Base-by-base conservation (phyloP, 805 yeast species). In the Blastobotrys mokoenaii region DNA sequence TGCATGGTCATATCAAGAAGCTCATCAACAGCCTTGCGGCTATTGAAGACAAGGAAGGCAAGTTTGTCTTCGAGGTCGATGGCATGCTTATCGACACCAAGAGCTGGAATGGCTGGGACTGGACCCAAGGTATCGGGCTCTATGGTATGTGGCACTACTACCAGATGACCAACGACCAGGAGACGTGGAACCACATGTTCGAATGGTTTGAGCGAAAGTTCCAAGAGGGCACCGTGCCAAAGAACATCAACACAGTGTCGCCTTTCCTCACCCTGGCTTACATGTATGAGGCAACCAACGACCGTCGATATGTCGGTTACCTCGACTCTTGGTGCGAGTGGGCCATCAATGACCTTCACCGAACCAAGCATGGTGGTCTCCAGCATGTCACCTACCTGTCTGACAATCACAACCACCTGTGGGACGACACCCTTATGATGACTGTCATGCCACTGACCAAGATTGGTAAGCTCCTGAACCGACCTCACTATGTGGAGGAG, bases 41-140 rank as follows among this genome's bases (percentile, higher is more conserved):
- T 46, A 63, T 62, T 48, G 51, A 54, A 37, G 69, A 64, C 48
- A 58, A 56, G 10, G 54, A 63, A 2, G 68, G 68, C 2, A 49
- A 55, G 40, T 62, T 61, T 41, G 47, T 64, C 8, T 52, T 64
- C 53, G 49, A 54, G 22, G 52, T 63, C 9, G 66, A 62, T 25
- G 69, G 69, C 3, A 48, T 66, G 43, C 52, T 62, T 37, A 62
- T 63, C 29, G 68, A 65, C 45, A 64, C 67, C 45, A 65, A 63
- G 45, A 66, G 66, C n/a, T 65, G 69, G 69, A 56, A 64, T n/a
- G 67, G 64, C 14, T 65, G 69, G 68, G 69, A 65, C 46, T 65
- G 69, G 68, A 65, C 68, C 14, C 68, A 65, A 36, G 69, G 69
- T 3, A 62, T 65, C 33, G 68, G 68, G 2, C 55, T 65, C 17